Conservation (phyloP, 2,329 filamentous ascomycete species). For the Penicillium sumatraense region DNA sequence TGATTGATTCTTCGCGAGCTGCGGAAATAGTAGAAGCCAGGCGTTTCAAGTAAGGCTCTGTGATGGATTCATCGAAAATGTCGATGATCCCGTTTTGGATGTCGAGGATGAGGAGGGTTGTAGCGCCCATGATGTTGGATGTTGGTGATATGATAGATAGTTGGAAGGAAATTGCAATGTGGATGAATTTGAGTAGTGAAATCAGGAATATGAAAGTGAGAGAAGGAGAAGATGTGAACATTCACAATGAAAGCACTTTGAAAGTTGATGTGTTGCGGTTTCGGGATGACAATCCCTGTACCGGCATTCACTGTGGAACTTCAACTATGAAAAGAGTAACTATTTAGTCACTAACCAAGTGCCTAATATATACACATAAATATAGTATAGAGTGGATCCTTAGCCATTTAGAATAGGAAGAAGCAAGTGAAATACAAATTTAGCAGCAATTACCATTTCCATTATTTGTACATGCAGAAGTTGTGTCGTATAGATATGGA, state of each 20-base stretch:
- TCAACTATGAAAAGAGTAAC: too few relatives aligned
- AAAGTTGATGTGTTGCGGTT: background rate
- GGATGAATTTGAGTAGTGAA: background rate
- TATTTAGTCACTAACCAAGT: too few relatives aligned
- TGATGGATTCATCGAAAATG: slow-evolving; percentile 15
- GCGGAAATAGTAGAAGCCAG: slow-evolving; percentile 21
- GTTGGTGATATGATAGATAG: background rate
- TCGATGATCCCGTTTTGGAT: slow-evolving; percentile 37
- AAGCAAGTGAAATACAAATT: too few relatives aligned
- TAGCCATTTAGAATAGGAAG: too few relatives aligned
- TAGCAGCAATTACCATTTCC: too few relatives aligned
- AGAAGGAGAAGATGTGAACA: background rate
- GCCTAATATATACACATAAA: too few relatives aligned
- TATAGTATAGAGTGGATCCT: too few relatives aligned
- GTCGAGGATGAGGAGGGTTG: slow-evolving; percentile 43
- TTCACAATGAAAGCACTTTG: too few relatives aligned
- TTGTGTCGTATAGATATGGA: too few relatives aligned
- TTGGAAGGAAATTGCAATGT: too few relatives aligned
- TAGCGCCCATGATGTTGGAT: slow-evolving; percentile 26
- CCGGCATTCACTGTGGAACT: too few relatives aligned
- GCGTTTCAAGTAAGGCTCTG: slow-evolving; percentile 30
- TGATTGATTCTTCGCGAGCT: slow-evolving; percentile 32
- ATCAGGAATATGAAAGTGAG: background rate
- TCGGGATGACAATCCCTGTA: background rate
- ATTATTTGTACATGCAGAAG: too few relatives aligned